Percentiles rank a stretch among this genome's conserved stretches.
These are phyloP conservation scores for Saturnispora kantuleensis DNA, from an alignment of 805 yeast species.

Conservation along the genomic window DNA sequence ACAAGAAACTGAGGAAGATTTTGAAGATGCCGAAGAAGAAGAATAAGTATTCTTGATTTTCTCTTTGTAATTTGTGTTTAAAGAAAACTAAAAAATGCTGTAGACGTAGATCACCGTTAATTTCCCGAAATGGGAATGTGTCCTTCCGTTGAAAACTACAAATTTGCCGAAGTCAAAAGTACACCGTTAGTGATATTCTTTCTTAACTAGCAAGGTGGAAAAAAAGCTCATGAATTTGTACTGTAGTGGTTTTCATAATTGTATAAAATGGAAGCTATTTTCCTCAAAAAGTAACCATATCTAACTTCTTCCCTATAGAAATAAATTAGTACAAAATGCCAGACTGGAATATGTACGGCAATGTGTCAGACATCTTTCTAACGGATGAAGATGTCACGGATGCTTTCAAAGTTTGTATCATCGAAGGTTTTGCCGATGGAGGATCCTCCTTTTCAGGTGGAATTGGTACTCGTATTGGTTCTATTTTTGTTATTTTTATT, in stretches of 20 bases:
- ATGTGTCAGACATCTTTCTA: constrained; percentile 7
- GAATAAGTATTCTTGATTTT: constrained; percentile 26
- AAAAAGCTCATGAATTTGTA: constrained; percentile 2
- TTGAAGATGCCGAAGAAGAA: constrained; percentile 11
- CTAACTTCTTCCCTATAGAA: neutral
- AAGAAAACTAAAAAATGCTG: neutral
- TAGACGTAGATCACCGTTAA: too few relatives aligned
- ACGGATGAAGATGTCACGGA: constrained; percentile 12
- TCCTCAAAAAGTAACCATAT: neutral
- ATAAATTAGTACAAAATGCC: constrained; percentile 8
- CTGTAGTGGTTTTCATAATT: constrained; percentile 1
- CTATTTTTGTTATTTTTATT: constrained; percentile 47
- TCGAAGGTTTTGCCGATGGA: constrained; percentile 15
- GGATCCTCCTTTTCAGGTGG: constrained; percentile 19
- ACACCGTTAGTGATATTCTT: neutral
- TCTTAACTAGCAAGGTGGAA: constrained; percentile 4
- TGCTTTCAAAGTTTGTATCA: constrained; percentile 15
- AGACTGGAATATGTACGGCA: constrained; percentile 9
- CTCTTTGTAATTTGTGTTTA: constrained; percentile 12
- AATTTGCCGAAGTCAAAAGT: too few relatives aligned
- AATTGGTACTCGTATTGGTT: constrained; percentile 36
- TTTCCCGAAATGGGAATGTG: neutral
- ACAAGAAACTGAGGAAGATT: constrained; percentile 17
- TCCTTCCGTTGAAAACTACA: too few relatives aligned
- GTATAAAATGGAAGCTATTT: neutral